Percentiles rank a stretch among this genome's conserved stretches.
Evolutionary conservation across 352 stramenopile species (phyloP).

Genomic region (Phytophthora capsici): DNA sequence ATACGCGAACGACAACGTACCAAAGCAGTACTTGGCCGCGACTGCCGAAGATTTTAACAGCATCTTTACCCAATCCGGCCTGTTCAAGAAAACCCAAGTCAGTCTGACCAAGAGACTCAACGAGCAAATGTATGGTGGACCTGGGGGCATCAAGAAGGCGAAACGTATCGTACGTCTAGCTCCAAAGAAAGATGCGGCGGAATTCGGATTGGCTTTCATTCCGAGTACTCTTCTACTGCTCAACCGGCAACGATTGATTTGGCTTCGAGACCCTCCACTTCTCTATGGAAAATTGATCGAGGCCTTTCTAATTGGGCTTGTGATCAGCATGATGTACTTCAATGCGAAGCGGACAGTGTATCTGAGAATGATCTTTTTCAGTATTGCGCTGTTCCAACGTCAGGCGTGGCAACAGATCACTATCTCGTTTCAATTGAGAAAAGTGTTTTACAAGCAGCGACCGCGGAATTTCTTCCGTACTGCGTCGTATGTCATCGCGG

Average conservation of each 20-base stretch:
- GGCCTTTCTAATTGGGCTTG: neutral
- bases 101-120: conserved; percentile 47
- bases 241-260: neutral
- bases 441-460: neutral
- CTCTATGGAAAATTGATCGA: neutral
- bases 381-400: neutral
- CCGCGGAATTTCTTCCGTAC: neutral
- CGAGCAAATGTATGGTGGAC: conserved; percentile 56
- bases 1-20: conserved; percentile 47
- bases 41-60: conserved; percentile 56
- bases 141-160: conserved; percentile 58
- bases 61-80: conserved; percentile 55
- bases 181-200: neutral
- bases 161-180: conserved; percentile 43
- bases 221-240: neutral
- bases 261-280: neutral
- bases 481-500: neutral
- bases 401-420: neutral
- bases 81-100: conserved; percentile 58
- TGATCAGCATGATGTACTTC: conserved; percentile 1
- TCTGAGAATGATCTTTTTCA: neutral
- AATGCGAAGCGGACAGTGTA: neutral
- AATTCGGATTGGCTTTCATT: neutral
- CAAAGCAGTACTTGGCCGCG: conserved; percentile 27
- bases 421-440: neutral